These are phyloP conservation scores for Zelonia costaricensis DNA, from an alignment of 208 protist species.

Conservation along the genomic window DNA sequence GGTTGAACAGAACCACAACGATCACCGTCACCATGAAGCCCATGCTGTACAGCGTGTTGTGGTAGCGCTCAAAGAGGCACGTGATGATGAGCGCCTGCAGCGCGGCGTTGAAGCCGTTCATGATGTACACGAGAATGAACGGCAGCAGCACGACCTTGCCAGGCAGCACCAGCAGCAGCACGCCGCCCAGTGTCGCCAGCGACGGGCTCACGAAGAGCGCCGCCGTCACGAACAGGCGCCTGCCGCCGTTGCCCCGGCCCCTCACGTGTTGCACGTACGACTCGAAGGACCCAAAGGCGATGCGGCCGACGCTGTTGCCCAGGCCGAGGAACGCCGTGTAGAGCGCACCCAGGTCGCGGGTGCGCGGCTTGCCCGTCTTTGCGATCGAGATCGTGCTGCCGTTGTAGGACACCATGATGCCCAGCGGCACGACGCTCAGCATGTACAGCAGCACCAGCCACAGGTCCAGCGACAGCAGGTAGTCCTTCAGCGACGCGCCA, in stretches of 20 bases:
- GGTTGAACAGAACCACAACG: constrained; percentile 59
- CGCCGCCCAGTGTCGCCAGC: constrained; percentile 33
- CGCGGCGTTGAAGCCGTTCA: constrained; percentile 45
- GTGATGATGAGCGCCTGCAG: constrained; percentile 54
- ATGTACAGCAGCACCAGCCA: constrained; percentile 55
- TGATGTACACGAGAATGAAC: constrained; percentile 53
- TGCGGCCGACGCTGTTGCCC: constrained; percentile 50
- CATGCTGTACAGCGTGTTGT: constrained; percentile 53
- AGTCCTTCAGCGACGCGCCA: constrained; percentile 31
- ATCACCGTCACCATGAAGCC: constrained; percentile 42
- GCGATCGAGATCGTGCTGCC: constrained; percentile 54
- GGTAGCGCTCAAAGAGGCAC: constrained; percentile 44
- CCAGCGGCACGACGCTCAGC: constrained; percentile 35
- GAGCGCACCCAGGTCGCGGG: constrained; percentile 24
- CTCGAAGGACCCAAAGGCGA: constrained; percentile 51
- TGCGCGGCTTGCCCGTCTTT: constrained; percentile 37
- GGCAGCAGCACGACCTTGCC: constrained; percentile 45
- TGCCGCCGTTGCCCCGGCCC: constrained; percentile 18
- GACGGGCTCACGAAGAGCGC: constrained; percentile 31
- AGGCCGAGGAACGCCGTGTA: constrained; percentile 60
- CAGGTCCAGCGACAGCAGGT: constrained; percentile 35
- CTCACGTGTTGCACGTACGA: constrained; percentile 49
- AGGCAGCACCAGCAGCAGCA: constrained; percentile 46
- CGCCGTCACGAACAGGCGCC: constrained; percentile 38
- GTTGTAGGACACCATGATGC: constrained; percentile 56